Conservation (phyloP, 805 yeast genomes). For the Starmera quercuum region DNA sequence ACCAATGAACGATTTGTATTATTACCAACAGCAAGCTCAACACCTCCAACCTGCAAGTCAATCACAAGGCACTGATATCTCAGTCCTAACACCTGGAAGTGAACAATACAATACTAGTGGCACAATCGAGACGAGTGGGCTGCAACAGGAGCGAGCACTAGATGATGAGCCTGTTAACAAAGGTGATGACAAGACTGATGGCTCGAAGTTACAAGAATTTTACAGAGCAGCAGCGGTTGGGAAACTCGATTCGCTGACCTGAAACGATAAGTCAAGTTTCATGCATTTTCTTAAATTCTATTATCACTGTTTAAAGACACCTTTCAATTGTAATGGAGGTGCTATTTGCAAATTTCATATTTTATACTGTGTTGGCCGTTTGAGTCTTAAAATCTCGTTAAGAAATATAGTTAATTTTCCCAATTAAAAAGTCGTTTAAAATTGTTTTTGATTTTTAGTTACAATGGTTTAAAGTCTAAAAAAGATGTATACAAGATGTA, state of each 20-base stretch:
- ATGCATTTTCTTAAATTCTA: background rate
- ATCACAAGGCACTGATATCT: background rate
- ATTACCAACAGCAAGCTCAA: background rate
- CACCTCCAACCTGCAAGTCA: background rate
- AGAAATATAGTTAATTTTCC: no score
- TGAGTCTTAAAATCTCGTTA: no score
- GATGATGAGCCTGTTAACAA: background rate
- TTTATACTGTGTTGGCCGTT: no score
- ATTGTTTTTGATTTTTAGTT: no score
- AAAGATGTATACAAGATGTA: no score
- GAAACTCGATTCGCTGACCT: slow-evolving; percentile 17
- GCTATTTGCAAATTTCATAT: background rate
- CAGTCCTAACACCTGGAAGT: background rate
- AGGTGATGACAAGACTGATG: slow-evolving; percentile 3
- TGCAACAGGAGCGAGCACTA: no score
- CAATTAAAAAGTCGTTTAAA: no score
- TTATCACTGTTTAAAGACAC: background rate
- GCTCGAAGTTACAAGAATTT: slow-evolving; percentile 17
- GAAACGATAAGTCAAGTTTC: no score
- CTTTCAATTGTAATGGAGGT: background rate
- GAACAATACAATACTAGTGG: no score
- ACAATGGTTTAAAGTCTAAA: no score
- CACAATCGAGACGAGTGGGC: no score
- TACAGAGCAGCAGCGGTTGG: slow-evolving; percentile 20
- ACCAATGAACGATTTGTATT: no score